phyloP scores from a whole-genome alignment of 108 stramenopile species.

The Fragilaria crotonensis region DNA sequence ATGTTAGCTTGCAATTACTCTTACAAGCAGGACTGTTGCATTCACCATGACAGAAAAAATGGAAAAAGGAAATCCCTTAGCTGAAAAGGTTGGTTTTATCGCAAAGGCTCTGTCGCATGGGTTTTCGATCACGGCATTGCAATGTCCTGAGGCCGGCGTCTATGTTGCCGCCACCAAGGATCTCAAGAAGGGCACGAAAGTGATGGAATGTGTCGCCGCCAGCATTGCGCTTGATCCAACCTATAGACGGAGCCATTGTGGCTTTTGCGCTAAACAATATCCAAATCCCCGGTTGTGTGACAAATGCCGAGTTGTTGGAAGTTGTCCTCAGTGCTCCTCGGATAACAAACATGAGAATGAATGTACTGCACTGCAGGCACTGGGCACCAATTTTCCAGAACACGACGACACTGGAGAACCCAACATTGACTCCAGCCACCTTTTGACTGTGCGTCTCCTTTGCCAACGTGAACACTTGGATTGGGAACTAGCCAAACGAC shows the following conservation, averaged over 20 bases:
- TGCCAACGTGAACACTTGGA: not conserved
- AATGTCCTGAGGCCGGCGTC: not conserved
- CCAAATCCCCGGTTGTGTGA: not conserved
- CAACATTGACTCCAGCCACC: not conserved
- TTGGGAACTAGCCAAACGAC: not conserved
- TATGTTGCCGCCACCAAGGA: not conserved
- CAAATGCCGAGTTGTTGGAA: not conserved
- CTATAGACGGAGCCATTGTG: slow-evolving; percentile 11
- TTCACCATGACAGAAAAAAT: too few relatives aligned
- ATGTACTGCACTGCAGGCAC: not conserved
- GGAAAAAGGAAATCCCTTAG: too few relatives aligned
- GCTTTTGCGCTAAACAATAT: slow-evolving; percentile 9
- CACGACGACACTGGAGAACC: not conserved
- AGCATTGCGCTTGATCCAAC: slow-evolving; percentile 13
- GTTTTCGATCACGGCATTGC: too few relatives aligned
- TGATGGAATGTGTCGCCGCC: slow-evolving; percentile 8
- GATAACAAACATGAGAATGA: not conserved
- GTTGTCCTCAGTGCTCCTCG: not conserved
- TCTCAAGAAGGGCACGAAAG: not conserved
- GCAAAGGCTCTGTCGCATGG: too few relatives aligned
- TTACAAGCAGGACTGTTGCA: too few relatives aligned
- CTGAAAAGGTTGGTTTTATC: too few relatives aligned
- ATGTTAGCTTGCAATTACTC: too few relatives aligned
- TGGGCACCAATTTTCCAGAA: not conserved
- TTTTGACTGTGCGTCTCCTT: slow-evolving; percentile 17